These are phyloP conservation scores for Halteria grandinella DNA, from an alignment of 73 alveolate genomes.

Conservation along the genomic window DNA sequence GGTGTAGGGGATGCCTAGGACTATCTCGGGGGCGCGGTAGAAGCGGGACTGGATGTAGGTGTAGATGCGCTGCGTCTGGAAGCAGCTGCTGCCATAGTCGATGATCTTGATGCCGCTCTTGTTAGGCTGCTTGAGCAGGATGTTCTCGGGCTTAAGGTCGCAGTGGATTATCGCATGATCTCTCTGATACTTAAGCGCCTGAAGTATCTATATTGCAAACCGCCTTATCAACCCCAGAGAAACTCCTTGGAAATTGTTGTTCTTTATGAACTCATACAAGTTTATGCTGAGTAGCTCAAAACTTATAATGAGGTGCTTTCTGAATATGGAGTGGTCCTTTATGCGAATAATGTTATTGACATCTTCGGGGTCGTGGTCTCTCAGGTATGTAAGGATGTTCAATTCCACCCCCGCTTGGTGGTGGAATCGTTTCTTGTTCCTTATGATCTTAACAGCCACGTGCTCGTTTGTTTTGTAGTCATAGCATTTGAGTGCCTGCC, in stretches of 20 bases:
- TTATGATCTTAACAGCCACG: constrained; percentile 76
- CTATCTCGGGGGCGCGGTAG: constrained; percentile 86
- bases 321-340: constrained; percentile 58
- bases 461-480: constrained; percentile 74
- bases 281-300: constrained; percentile 83
- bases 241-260: constrained; percentile 82
- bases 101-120: constrained; percentile 83
- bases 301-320: constrained; percentile 78
- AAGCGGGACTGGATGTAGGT: constrained; percentile 83
- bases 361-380: constrained; percentile 68
- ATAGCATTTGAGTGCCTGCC: constrained; percentile 66
- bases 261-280: constrained; percentile 80
- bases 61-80: constrained; percentile 75
- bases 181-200: constrained; percentile 75
- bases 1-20: constrained; percentile 80
- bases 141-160: constrained; percentile 87
- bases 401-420: constrained; percentile 82
- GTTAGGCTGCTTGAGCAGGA: constrained; percentile 73
- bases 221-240: constrained; percentile 75
- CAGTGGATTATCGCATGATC: constrained; percentile 82
- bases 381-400: constrained; percentile 66
- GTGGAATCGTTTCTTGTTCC: constrained; percentile 77
- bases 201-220: constrained; percentile 82
- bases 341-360: constrained; percentile 70
- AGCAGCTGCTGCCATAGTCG: constrained; percentile 82